Base-by-base conservation (phyloP, 768 basidiomycete genomes). In the Holtermannia corniformis region DNA sequence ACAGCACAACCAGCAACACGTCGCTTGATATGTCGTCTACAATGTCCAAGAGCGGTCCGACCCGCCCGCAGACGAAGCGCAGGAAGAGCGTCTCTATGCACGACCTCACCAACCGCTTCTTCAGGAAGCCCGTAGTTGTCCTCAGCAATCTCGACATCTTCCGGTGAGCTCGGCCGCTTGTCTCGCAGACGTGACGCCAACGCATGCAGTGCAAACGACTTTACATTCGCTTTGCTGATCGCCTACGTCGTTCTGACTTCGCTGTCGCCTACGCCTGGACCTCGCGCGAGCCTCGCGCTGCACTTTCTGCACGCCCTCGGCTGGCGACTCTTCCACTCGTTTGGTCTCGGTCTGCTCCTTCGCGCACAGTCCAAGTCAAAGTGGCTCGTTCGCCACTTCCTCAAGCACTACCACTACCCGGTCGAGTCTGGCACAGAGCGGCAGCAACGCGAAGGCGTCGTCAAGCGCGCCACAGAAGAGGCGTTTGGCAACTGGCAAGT, bases 401-500 rank as follows among this genome's bases (percentile, higher is more conserved):
- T 95, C 62, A 90, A 93, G 76, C 82, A 96, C 65, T 99, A 97
- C 65, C 82, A 89, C 62, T 97, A 96, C 71, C 68, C 64, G 13
- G 50, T 21, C 55, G 50, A 28, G 46, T 50, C 41, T 25, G 46
- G 42, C 12, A 27, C 27, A 1, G 55, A 57, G 20, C 49, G 49
- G n/a, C 45, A 44, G 1, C 58, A 59, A 47, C 76, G 77, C 44
- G 77, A 81, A 53, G 82, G 86, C 51, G 80, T 78, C 14, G 81
- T 80, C 3, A 78, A 82, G 53, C 81, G 82, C 44, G 92, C 93
- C 0, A 80, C 91, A n/a, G 78, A 82, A 37, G 95, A 99, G 67
- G 89, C 93, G 0, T 99, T 96, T 62, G 78, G 80, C 23, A 96
- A 95, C 71, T 99, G 92, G 91, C 96, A 96, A 73, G 78, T 78